Base-by-base conservation (phyloP, 768 basidiomycete species). In the Phallus indusiatus region DNA sequence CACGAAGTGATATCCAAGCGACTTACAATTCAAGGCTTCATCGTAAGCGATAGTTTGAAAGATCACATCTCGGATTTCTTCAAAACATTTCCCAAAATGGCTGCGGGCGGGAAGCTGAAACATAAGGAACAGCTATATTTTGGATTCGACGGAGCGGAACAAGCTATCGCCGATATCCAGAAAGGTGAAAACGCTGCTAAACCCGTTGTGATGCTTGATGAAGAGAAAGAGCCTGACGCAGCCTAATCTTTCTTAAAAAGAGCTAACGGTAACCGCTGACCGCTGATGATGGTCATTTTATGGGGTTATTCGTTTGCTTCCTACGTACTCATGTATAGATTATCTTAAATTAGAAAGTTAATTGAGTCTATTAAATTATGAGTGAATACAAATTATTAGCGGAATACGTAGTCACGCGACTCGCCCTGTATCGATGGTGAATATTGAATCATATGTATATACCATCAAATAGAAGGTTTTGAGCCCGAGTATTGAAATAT, bases 71-170 rank as follows among this genome's bases (percentile, higher is more conserved):
- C 69, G 6, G 74, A 70, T 6, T 83, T 83, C 68, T 74, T 73
- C 54, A 65, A 67, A 11, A 70, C 67, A 5, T 54, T 82, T 2
- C 75, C 79, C 4, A 64, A 66, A 5, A 67, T 70, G 47, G 63
- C 82, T 34, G 75, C 72, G 2, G 70, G 66, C 2, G 79, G 81
- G 1, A 73, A 80, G 64, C 58, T 82, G 51, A 79, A 77, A 65
- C 72, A 75, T 50, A 68, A 61, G 7, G 82, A 83, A 61, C 74
- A 81, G 42, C 56, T 80, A 1, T 72, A 66, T 7, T 65, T 67
- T 5, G 81, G 81, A 1, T 67, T 83, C 37, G 78, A 78, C 35
- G 65, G 65, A 17, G 71, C 65, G 4, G 72, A 70, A 2, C 70
- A 75, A 36, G 75, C 72, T 1, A 67, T 81, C 21, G 46, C 75